Evolutionary conservation across 2,329 filamentous ascomycete genomes (phyloP).

Genomic region (Clathrospora elynae): DNA sequence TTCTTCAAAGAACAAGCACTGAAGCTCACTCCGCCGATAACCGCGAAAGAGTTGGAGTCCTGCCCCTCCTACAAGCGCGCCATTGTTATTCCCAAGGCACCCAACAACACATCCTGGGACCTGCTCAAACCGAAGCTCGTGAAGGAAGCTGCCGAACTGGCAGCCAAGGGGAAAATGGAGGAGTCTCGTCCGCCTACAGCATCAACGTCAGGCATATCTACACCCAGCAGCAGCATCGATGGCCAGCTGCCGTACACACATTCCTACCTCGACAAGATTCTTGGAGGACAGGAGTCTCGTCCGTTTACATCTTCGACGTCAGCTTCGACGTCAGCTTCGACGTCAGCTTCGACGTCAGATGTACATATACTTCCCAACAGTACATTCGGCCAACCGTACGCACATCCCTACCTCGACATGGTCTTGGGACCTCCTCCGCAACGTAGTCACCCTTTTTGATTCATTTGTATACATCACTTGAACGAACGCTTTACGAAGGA

Average conservation of each 20-base stretch:
- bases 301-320: too few species aligned
- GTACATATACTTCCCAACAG: neutral
- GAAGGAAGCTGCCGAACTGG: constrained; percentile 38
- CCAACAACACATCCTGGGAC: constrained; percentile 45
- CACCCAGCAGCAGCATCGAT: constrained; percentile 22
- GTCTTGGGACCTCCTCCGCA: constrained; percentile 14
- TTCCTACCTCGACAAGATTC: constrained; percentile 13
- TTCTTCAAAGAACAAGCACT: constrained; percentile 48
- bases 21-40: constrained; percentile 47
- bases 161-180: constrained; percentile 11
- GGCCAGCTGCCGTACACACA: constrained; percentile 17
- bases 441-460: constrained; percentile 16
- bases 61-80: constrained; percentile 49
- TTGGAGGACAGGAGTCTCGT: too few species aligned
- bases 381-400: constrained; percentile 10
- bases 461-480: constrained; percentile 9
- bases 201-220: constrained; percentile 28
- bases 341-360: neutral
- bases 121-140: constrained; percentile 46
- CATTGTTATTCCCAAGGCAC: constrained; percentile 48
- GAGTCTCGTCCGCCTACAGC: constrained; percentile 19
- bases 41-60: constrained; percentile 38
- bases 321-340: too few species aligned
- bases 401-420: constrained; percentile 16
- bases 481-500: constrained; percentile 1